Evolutionary conservation across 2,329 filamentous ascomycete genomes (phyloP), one percentile per base, ranked within the genome.

Genomic region (Stemphylium vesicarium): DNA sequence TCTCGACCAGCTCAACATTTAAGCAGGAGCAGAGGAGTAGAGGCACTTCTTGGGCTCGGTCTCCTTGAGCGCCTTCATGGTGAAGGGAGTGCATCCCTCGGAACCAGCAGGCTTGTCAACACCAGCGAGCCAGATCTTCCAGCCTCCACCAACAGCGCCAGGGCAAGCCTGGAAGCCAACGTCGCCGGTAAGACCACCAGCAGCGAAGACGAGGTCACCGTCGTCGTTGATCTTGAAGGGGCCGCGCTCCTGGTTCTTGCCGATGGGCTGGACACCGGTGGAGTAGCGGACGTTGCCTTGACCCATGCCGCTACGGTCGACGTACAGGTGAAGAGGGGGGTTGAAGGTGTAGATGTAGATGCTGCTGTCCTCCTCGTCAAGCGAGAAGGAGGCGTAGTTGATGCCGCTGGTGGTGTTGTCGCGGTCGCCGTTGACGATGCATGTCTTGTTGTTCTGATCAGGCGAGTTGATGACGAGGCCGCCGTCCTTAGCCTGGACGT

Each of bases 301-400:
- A 80, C 82, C 84, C 82, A 85, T 85, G 64, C 83, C 84, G 44
- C 82, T 84, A 45, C 81, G 80, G 71, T 87, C 84, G 40, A 81
- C 80, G 59, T 68, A 86, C 46, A 83, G 56, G 65, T 81, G 74
- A 74, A 87, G 84, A 4, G 75, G 73, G 7, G 72, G 75, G 24
- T 74, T 73, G 26, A 66, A 60, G 41, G 77, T 78, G 72, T 80
- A 85, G 31, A 88, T 78, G 68, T 72, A 80, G n/a, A 69, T 77
- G 44, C 76, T 75, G 53, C 63, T 57, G 40, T 81, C 73, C 10
- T 46, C 35, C 24, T 51, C 7, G 35, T 78, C 46, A 62, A 86
- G 71, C 59, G 74, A 73, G 71, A 87, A 85, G 41, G 79, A 83
- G 49, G 83, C 84, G 32, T 64, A 71, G 57, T 79, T 71, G 36